Base-by-base conservation (phyloP, 2,329 filamentous ascomycete species). In the Diplocarpon rosae region DNA sequence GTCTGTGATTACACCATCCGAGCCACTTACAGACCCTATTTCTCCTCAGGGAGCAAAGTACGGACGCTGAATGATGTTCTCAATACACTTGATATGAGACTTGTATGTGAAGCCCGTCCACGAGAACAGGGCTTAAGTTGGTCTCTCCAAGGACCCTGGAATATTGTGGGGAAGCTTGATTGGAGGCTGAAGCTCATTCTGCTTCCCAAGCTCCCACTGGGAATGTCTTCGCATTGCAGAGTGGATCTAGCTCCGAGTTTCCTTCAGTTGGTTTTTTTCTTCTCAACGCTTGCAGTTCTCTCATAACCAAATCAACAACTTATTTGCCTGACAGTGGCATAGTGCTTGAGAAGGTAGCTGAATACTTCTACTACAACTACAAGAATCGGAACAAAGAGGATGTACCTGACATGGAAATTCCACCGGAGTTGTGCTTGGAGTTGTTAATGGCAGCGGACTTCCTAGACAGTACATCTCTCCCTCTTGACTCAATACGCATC, bases 311-410 rank as follows among this genome's bases (percentile, higher is more conserved):
- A n/a, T 20, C 24, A 37, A 39, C 45, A 29, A 49, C 37, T 33
- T 27, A 43, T 5, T 29, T 30, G 7, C 15, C 36, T 29, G 28
- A 42, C 37, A 88, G 83, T 64, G 81, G 78, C 52, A 68, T 81
- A 42, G 75, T 88, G 5, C 75, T 90, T 2, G 84, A 89, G 62
- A 87, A 86, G 61, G 79, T 89, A 28, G 83, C 80, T 62, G 83
- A 89, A 65, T 90, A 89, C 65, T 80, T 88, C 50, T 84, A 87
- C 61, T 89, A 88, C 68, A 84, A 83, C 69, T 80, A 87, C 64
- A 81, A 80, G 57, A 73, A 85, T 64, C 73, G 73, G 41, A 74
- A 86, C 53, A 70, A 70, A 53, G 78, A 81, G 54, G 79, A 87
- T 56, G 83, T 88, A 15, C 78, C 81, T 4, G 85, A 90, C 58